Conservation (phyloP, 2,329 filamentous ascomycete species). For the Elsinoe batatas region DNA sequence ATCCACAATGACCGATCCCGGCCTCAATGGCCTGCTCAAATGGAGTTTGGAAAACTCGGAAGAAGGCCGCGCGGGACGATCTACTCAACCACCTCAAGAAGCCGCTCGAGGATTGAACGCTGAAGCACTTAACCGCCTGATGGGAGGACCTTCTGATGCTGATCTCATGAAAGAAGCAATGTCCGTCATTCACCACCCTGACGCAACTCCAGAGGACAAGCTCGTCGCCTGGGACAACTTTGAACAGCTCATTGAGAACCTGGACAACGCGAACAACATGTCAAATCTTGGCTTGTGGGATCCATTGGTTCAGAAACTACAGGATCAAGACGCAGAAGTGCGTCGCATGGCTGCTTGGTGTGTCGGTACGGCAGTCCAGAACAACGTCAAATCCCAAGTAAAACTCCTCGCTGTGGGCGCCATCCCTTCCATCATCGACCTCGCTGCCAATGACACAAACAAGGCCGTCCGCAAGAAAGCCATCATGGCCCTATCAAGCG, state of each 20-base stretch:
- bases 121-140: conserved; percentile 60
- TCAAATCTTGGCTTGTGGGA: conserved; percentile 70
- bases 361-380: conserved; percentile 88
- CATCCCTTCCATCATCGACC: conserved; percentile 56
- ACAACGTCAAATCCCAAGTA: conserved; percentile 75
- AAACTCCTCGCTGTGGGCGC: conserved; percentile 52
- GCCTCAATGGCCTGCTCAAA: conserved; percentile 67
- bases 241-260: conserved; percentile 79
- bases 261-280: conserved; percentile 97
- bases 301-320: conserved; percentile 62
- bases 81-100: conserved; percentile 26
- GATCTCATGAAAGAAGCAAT: conserved; percentile 85
- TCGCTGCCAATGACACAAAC: conserved; percentile 51
- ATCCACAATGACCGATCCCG: conserved; percentile 43
- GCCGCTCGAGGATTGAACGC: conserved; percentile 47
- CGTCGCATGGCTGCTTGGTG: conserved; percentile 89
- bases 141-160: conserved; percentile 80
- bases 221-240: conserved; percentile 88
- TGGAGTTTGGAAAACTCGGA: conserved; percentile 62
- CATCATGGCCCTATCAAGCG: conserved; percentile 77
- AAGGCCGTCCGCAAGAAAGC: conserved; percentile 71
- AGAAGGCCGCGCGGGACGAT: conserved; percentile 27
- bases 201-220: conserved; percentile 63
- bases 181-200: conserved; percentile 56
- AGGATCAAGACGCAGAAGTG: conserved; percentile 59